phyloP scores from a whole-genome alignment of 2,329 filamentous ascomycete genomes.

The Colletotrichum cereale region DNA sequence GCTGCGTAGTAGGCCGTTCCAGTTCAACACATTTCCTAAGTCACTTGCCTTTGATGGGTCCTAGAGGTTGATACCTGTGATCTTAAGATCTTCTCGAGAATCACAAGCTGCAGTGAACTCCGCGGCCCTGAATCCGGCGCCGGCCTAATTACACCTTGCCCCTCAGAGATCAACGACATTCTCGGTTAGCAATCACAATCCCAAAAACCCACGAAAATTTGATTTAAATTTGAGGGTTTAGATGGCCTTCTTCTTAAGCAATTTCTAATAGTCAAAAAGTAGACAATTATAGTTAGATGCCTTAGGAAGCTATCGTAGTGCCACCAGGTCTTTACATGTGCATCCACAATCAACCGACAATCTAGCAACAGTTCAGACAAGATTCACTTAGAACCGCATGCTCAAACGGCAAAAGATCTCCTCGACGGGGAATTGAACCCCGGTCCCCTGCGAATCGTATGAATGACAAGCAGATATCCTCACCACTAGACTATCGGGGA shows the following conservation, averaged over 20 bases:
- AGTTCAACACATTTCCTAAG: too few relatives aligned
- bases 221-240: too few relatives aligned
- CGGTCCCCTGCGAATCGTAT: constrained; percentile 34
- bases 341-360: too few relatives aligned
- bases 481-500: constrained; percentile 41
- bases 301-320: too few relatives aligned
- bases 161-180: not conserved
- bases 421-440: constrained; percentile 41
- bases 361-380: not conserved
- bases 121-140: not conserved
- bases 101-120: not conserved
- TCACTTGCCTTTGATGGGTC: not conserved
- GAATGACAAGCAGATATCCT: constrained; percentile 39
- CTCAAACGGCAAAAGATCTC: not conserved
- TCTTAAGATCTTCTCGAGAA: not conserved
- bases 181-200: not conserved
- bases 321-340: too few relatives aligned
- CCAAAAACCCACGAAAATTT: too few relatives aligned
- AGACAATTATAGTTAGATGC: too few relatives aligned
- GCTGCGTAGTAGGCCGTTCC: not conserved
- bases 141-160: not conserved
- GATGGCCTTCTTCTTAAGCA: too few relatives aligned
- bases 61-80: not conserved
- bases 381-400: not conserved
- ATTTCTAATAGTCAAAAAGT: too few relatives aligned